These are phyloP conservation scores for Phycomyces nitens DNA, from an alignment of 192 early-diverging fungal species.

Conservation along the genomic window DNA sequence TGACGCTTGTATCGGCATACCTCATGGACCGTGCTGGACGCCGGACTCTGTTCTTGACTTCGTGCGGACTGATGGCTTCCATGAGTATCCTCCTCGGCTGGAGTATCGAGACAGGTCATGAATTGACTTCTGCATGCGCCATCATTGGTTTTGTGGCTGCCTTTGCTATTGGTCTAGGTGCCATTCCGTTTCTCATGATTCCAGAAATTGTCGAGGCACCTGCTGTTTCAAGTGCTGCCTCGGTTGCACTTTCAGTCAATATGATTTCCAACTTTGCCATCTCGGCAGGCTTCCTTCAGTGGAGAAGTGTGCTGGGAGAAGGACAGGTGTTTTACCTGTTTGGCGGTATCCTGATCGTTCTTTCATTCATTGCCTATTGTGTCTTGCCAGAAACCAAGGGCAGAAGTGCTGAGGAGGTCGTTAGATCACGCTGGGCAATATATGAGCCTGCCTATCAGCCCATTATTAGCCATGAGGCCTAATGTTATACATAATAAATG, in stretches of 20 bases:
- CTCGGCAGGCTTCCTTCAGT: constrained; percentile 56
- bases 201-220: constrained; percentile 72
- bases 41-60: constrained; percentile 62
- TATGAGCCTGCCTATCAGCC: constrained; percentile 1
- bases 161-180: constrained; percentile 77
- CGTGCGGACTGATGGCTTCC: constrained; percentile 55
- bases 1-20: constrained; percentile 68
- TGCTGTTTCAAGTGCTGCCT: constrained; percentile 60
- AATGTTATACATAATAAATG: too few species aligned
- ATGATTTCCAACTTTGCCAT: constrained; percentile 65
- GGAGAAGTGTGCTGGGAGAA: constrained; percentile 45
- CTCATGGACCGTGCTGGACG: constrained; percentile 77
- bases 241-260: constrained; percentile 61
- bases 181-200: constrained; percentile 79
- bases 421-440: constrained; percentile 27
- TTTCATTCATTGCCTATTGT: constrained; percentile 40
- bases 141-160: constrained; percentile 73
- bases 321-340: constrained; percentile 68
- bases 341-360: constrained; percentile 31
- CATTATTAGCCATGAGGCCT: neutral
- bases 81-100: constrained; percentile 57
- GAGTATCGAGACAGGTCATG: constrained; percentile 38
- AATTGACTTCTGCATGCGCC: constrained; percentile 50
- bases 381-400: constrained; percentile 72
- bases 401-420: constrained; percentile 54